These are phyloP conservation scores for Trichoderma koningiopsis DNA, from an alignment of 2,329 filamentous ascomycete genomes.

Conservation along the genomic window DNA sequence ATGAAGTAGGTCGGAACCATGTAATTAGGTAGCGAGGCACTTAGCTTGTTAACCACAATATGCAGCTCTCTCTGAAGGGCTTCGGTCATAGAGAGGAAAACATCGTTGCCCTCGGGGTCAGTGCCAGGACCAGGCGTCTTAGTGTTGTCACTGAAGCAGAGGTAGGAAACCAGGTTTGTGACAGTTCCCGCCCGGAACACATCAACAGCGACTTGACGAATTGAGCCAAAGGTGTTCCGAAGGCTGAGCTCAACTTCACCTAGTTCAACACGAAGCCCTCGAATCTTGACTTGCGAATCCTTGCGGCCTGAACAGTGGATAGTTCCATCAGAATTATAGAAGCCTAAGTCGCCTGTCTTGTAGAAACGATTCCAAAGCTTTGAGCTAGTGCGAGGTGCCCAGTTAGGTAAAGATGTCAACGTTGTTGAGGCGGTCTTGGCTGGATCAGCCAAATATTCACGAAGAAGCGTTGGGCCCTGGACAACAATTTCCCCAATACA, in stretches of 20 bases:
- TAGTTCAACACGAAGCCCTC: constrained; percentile 25
- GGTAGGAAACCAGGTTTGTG: constrained; percentile 16
- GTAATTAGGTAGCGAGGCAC: constrained; percentile 12
- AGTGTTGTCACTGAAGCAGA: constrained; percentile 14
- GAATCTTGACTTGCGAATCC: constrained; percentile 26
- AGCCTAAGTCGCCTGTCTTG: constrained; percentile 7
- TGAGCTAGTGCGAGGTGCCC: not conserved
- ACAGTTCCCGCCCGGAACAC: constrained; percentile 8
- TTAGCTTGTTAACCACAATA: not conserved
- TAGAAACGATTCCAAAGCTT: constrained; percentile 21
- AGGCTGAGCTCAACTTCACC: constrained; percentile 22
- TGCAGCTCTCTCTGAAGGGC: not conserved
- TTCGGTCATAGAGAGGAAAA: constrained; percentile 8
- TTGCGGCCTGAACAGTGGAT: constrained; percentile 19
- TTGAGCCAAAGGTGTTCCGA: not conserved
- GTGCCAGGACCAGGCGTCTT: not conserved
- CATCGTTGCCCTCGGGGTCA: not conserved
- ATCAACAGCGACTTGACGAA: constrained; percentile 20
- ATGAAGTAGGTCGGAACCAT: constrained; percentile 24
- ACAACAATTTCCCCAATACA: constrained; percentile 24
- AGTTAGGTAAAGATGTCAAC: constrained; percentile 6
- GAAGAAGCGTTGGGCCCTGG: constrained; percentile 24
- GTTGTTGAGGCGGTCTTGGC: constrained; percentile 17
- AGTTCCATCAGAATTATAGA: constrained; percentile 21
- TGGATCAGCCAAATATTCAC: constrained; percentile 20